phyloP scores from a whole-genome alignment of 306 rosid genomes.

The Acacia acuminata region DNA sequence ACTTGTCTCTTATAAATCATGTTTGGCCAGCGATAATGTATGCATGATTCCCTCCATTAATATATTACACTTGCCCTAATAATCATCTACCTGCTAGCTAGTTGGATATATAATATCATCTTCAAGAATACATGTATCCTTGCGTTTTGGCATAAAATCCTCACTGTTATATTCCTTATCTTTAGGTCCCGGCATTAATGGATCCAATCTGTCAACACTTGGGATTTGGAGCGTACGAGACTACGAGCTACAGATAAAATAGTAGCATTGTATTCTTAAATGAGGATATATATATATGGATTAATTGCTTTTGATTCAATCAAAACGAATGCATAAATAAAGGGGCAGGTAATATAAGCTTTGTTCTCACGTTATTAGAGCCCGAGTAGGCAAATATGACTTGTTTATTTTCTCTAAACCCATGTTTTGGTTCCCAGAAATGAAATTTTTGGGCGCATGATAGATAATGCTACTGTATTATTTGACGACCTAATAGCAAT shows the following conservation, averaged over 20 bases:
- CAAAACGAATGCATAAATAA: not conserved
- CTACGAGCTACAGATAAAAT: not conserved
- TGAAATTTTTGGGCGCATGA: not conserved
- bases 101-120: not conserved
- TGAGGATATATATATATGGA: not conserved
- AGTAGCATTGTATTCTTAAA: not conserved
- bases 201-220: constrained; percentile 5
- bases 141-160: constrained; percentile 17
- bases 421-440: no score
- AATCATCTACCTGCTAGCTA: not conserved
- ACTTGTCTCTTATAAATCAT: not conserved
- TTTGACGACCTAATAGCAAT: no score
- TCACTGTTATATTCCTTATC: not conserved
- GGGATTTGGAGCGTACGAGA: not conserved
- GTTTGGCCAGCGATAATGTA: not conserved
- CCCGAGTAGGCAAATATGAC: not conserved
- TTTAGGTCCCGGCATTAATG: constrained; percentile 26
- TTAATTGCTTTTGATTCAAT: not conserved
- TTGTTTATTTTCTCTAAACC: not conserved
- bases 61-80: constrained; percentile 9
- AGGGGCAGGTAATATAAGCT: not conserved
- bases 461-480: not conserved
- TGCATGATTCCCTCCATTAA: constrained; percentile 32
- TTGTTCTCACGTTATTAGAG: not conserved
- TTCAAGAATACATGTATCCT: not conserved